phyloP scores from a whole-genome alignment of 2,329 filamentous ascomycete species.

The Aspergillus flavus region DNA sequence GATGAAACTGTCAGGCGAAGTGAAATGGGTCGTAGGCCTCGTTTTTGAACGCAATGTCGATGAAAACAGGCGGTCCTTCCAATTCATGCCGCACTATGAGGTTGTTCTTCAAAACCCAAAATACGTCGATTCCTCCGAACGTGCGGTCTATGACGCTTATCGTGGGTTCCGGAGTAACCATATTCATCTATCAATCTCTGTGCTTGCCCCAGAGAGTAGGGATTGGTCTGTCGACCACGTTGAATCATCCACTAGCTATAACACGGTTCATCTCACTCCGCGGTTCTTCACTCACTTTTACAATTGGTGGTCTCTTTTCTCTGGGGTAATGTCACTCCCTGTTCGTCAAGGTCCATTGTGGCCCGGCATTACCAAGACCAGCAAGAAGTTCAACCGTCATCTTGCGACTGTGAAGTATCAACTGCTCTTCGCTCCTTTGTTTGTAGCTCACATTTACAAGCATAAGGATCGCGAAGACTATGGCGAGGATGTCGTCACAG shows the following conservation, averaged over 20 bases:
- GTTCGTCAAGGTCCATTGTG: constrained; percentile 90
- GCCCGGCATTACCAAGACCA: constrained; percentile 91
- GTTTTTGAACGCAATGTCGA: constrained; percentile 86
- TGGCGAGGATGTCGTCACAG: constrained; percentile 75
- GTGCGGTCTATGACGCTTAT: constrained; percentile 82
- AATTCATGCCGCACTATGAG: constrained; percentile 91
- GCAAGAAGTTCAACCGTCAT: constrained; percentile 97
- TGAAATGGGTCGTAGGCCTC: constrained; percentile 87
- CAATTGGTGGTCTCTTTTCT: constrained; percentile 96
- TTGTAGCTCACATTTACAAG: constrained; percentile 96
- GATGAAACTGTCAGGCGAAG: constrained; percentile 97
- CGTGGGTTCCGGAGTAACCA: constrained; percentile 94
- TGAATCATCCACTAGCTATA: constrained; percentile 85
- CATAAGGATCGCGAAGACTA: constrained; percentile 94
- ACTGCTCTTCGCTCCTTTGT: constrained; percentile 84
- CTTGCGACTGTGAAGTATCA: constrained; percentile 99
- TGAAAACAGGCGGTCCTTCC: constrained; percentile 73
- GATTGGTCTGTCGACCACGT: constrained; percentile 80
- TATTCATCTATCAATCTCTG: constrained; percentile 91
- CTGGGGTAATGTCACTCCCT: constrained; percentile 89
- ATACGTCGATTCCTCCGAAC: constrained; percentile 63
- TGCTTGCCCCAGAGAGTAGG: constrained; percentile 81
- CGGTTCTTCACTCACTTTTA: constrained; percentile 99
- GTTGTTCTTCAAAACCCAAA: constrained; percentile 82
- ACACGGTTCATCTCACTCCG: constrained; percentile 90